phyloP scores from a whole-genome alignment of 345 rosid species.

The Clarkia xantiana region DNA sequence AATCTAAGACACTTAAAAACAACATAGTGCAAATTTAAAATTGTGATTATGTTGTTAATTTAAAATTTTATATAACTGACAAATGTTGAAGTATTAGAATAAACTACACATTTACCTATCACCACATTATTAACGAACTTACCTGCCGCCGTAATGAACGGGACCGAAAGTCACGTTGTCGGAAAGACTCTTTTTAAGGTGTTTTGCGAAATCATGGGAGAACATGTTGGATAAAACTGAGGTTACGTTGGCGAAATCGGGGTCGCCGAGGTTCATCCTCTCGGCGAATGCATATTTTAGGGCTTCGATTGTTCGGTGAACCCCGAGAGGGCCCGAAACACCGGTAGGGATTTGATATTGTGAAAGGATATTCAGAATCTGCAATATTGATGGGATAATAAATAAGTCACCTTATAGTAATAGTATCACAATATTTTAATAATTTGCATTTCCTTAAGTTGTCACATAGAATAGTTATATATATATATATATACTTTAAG shows the following conservation, averaged over 20 bases:
- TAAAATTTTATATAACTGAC: too few species aligned
- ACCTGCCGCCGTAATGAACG: slow-evolving; percentile 40
- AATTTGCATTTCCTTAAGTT: too few species aligned
- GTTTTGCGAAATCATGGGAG: slow-evolving; percentile 31
- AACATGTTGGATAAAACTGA: slow-evolving; percentile 39
- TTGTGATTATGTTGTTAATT: too few species aligned
- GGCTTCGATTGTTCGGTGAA: slow-evolving; percentile 44
- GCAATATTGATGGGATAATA: slow-evolving; percentile 6
- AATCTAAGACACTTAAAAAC: too few species aligned
- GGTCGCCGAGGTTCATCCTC: slow-evolving; percentile 66
- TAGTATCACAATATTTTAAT: too few species aligned
- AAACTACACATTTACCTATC: too few species aligned
- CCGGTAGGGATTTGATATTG: slow-evolving; percentile 27
- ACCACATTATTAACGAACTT: slow-evolving; percentile 7
- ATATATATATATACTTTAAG: too few species aligned
- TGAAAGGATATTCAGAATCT: slow-evolving; percentile 42
- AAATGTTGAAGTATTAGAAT: too few species aligned
- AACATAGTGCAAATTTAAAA: too few species aligned
- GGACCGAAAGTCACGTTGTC: slow-evolving; percentile 43
- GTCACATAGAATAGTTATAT: too few species aligned
- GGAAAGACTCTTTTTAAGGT: slow-evolving; percentile 27
- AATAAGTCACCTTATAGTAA: too few species aligned
- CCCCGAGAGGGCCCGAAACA: slow-evolving; percentile 28
- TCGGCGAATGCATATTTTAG: slow-evolving; percentile 46
- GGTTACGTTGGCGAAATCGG: slow-evolving; percentile 26